Base-by-base conservation (phyloP, 1,284 basidiomycete genomes). In the Vanrija sp. region DNA sequence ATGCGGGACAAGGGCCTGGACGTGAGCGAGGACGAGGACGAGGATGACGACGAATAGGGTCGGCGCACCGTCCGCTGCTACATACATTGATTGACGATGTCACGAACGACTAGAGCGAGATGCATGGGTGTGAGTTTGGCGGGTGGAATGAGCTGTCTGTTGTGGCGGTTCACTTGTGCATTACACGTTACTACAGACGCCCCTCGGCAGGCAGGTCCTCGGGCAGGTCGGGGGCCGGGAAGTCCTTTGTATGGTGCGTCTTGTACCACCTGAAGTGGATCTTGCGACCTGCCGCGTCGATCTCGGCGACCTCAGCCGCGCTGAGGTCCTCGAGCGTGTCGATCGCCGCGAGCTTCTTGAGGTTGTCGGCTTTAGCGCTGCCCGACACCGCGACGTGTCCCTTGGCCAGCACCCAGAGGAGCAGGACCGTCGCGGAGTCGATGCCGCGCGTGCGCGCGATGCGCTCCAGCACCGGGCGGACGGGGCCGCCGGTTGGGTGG, bases 11-110 rank as follows among this genome's bases (percentile, higher is more conserved):
- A 83, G 19, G 89, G 88, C 0, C 63, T 90, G 67, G 90, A 93
- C 25, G 93, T 97, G 8, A 92, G 89, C 1, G 94, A 96, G 52
- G 92, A 91, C 55, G 92, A 95, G 64, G 90, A 80, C 0, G 91
- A 88, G 3, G 88, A 85, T 1, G 87, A 86, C 0, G 87, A 85
- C 0, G 87, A 84, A 0, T 34, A 34, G 34, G 34, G 10, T 14
- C 7, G 66, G 61, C 39, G 67, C 2, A 6, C 3, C 12, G 12
- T 14, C 34, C 21, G 5, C n/a, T n/a, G 21, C 21, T 34, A 12
- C 34, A 34, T 34, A 34, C 7, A 34, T 34, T 23, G 21, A 23
- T 12, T 34, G 34, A 34, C 34, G 34, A 34, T 12, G 34, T 23
- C 21, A 23, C 9, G 34, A 8, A 34, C 34, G 34, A 34, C 34